Evolutionary conservation across 2,329 filamentous ascomycete genomes (phyloP).

Genomic region (Stemphylium lycopersici): DNA sequence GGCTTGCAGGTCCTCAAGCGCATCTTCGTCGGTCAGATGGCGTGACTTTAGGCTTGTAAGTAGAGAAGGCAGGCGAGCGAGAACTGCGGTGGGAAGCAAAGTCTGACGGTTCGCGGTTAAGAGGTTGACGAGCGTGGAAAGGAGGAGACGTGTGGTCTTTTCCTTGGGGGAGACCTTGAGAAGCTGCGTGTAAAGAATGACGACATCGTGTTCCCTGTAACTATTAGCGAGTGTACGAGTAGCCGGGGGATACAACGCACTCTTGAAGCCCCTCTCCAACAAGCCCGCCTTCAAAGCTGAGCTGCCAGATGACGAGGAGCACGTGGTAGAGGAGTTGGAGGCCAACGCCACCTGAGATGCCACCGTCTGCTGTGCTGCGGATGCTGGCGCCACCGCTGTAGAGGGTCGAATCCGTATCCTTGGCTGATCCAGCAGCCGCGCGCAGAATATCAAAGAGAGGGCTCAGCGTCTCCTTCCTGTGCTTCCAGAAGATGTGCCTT

Average conservation of each 20-base stretch:
- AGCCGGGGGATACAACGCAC: constrained; percentile 57
- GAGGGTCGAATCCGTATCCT: constrained; percentile 68
- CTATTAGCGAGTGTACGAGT: constrained; percentile 19
- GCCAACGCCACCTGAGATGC: constrained; percentile 76
- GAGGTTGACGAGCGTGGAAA: constrained; percentile 89
- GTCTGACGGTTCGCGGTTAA: constrained; percentile 72
- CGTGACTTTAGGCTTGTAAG: constrained; percentile 63
- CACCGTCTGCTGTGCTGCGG: constrained; percentile 67
- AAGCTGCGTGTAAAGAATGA: constrained; percentile 90
- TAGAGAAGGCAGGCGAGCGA: constrained; percentile 76
- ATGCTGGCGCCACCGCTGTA: constrained; percentile 61
- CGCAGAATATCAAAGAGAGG: constrained; percentile 82
- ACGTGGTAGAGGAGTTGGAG: constrained; percentile 94
- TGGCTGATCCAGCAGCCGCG: constrained; percentile 74
- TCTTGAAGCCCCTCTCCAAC: constrained; percentile 83
- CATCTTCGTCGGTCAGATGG: constrained; percentile 59
- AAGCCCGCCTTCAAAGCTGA: constrained; percentile 81
- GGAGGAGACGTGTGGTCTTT: constrained; percentile 90
- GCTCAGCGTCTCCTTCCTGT: constrained; percentile 80
- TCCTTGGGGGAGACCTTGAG: constrained; percentile 94
- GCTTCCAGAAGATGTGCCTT: constrained; percentile 87
- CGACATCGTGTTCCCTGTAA: constrained; percentile 84
- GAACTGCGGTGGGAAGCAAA: constrained; percentile 80
- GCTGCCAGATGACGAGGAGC: constrained; percentile 91
- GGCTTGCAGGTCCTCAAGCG: constrained; percentile 57